Percentiles rank a stretch among this genome's conserved stretches.
phyloP scores from a whole-genome alignment of 2,329 filamentous ascomycete genomes.

The Paecilomyces sp. region DNA sequence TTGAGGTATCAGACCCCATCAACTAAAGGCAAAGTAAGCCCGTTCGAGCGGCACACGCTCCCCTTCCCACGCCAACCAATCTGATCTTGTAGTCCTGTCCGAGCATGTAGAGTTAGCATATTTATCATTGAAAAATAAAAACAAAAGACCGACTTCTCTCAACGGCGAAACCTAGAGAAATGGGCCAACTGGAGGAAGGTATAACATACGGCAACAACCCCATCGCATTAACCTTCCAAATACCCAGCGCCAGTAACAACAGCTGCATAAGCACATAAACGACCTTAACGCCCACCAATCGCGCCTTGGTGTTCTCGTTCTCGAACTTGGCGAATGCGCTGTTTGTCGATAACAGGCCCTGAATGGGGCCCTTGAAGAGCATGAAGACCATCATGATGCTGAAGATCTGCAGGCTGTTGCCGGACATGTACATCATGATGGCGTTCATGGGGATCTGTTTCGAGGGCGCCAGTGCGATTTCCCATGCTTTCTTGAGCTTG shows the following conservation, averaged over 20 bases:
- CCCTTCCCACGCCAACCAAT: conserved; percentile 95
- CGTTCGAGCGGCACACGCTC: conserved; percentile 62
- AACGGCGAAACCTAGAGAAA: neutral
- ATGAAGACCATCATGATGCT: conserved; percentile 99
- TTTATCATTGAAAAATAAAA: neutral
- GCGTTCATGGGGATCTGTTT: conserved; percentile 97
- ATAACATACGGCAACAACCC: conserved; percentile 75
- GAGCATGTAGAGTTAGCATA: conserved; percentile 12
- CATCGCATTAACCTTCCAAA: conserved; percentile 98
- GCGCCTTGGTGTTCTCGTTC: conserved; percentile 64
- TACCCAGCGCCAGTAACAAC: conserved; percentile 70
- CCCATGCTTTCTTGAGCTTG: conserved; percentile 98
- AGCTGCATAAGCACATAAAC: conserved; percentile 85
- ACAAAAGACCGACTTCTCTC: neutral
- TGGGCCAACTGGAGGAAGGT: neutral
- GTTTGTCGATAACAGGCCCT: conserved; percentile 75
- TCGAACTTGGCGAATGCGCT: conserved; percentile 88
- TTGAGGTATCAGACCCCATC: conserved; percentile 5
- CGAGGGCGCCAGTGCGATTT: conserved; percentile 84
- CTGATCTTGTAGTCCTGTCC: conserved; percentile 78
- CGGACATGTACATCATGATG: conserved; percentile 99
- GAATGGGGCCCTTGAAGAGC: conserved; percentile 93
- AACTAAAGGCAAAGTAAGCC: conserved; percentile 54
- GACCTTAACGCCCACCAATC: conserved; percentile 75
- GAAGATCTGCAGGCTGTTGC: conserved; percentile 96